These are phyloP conservation scores for Arabidopsis arenosa DNA, from an alignment of 345 rosid genomes.

Conservation along the genomic window DNA sequence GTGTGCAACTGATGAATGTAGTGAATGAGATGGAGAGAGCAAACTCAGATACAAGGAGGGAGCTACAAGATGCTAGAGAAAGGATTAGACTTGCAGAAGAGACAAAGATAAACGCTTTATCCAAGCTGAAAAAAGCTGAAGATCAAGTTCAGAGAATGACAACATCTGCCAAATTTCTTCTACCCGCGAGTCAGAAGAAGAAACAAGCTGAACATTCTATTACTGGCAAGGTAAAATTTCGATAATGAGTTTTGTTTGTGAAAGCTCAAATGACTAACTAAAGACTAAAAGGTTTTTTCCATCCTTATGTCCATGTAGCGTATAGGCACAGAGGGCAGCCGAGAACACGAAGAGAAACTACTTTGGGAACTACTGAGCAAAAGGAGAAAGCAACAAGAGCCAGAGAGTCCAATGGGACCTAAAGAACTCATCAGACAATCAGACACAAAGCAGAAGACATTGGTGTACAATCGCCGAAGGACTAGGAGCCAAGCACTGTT, in stretches of 20 bases:
- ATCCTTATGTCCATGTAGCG: slow-evolving; percentile 44
- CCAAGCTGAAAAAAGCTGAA: slow-evolving; percentile 51
- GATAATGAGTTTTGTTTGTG: slow-evolving; percentile 6
- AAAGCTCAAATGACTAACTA: slow-evolving; percentile 5
- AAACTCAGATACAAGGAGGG: slow-evolving; percentile 47
- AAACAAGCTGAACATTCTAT: slow-evolving; percentile 16
- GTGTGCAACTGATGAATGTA: slow-evolving; percentile 47
- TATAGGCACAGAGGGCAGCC: slow-evolving; percentile 42
- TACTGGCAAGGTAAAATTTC: slow-evolving; percentile 34
- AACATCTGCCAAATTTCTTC: slow-evolving; percentile 35
- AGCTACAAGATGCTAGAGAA: slow-evolving; percentile 58
- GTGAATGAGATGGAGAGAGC: slow-evolving; percentile 59
- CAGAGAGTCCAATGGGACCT: slow-evolving; percentile 58
- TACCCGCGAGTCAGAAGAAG: slow-evolving; percentile 35
- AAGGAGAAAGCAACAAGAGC: slow-evolving; percentile 50
- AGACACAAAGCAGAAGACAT: slow-evolving; percentile 32
- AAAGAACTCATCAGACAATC: slow-evolving; percentile 42
- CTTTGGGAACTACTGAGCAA: slow-evolving; percentile 56
- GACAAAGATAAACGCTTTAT: slow-evolving; percentile 50
- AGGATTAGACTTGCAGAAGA: slow-evolving; percentile 55
- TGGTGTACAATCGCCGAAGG: slow-evolving; percentile 23
- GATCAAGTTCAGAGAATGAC: slow-evolving; percentile 50
- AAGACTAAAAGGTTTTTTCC: slow-evolving; percentile 25
- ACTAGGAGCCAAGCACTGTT: slow-evolving; percentile 32
- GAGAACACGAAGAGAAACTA: slow-evolving; percentile 49